A percentile compares a stretch with the other conserved stretches of the same genome.
phyloP scores from a whole-genome alignment of 768 basidiomycete species.

The Phaeotremella skinneri region DNA sequence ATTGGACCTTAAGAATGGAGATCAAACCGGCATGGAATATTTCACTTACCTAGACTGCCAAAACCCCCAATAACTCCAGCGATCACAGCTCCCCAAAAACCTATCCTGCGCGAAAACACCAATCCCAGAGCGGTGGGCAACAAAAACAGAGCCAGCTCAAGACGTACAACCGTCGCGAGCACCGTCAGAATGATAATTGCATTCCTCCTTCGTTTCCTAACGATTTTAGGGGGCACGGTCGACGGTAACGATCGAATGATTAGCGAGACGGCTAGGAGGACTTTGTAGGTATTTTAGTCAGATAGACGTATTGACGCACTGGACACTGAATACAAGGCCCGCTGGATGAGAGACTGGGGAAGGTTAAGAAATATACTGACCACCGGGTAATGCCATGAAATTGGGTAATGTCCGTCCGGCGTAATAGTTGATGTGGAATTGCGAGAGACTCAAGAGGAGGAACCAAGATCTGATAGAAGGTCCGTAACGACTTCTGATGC shows the following conservation, averaged over 20 bases:
- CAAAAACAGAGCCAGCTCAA: slow-evolving; percentile 71
- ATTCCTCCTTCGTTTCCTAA: slow-evolving; percentile 55
- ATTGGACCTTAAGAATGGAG: slow-evolving; percentile 1
- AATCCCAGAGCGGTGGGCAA: slow-evolving; percentile 56
- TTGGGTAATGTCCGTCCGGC: slow-evolving; percentile 91
- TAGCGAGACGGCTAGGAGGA: slow-evolving; percentile 24
- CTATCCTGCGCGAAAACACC: slow-evolving; percentile 47
- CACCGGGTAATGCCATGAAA: slow-evolving; percentile 80
- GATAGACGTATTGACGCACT: not conserved
- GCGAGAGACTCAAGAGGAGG: slow-evolving; percentile 67
- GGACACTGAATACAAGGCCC: not conserved
- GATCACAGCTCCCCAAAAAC: slow-evolving; percentile 17
- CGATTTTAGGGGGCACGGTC: slow-evolving; percentile 21
- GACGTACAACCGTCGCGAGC: slow-evolving; percentile 69
- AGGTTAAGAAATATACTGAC: slow-evolving; percentile 54
- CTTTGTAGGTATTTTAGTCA: slow-evolving; percentile 4
- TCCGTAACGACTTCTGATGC: slow-evolving; percentile 67
- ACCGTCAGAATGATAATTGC: slow-evolving; percentile 66
- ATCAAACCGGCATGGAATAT: not conserved
- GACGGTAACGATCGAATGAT: slow-evolving; percentile 17
- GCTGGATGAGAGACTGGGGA: not conserved
- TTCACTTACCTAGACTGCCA: slow-evolving; percentile 28
- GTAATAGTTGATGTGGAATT: slow-evolving; percentile 92
- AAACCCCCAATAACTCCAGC: slow-evolving; percentile 40
- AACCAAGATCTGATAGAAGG: slow-evolving; percentile 57